Percentiles rank a stretch among this genome's conserved stretches.
Conservation (phyloP, 2,329 filamentous ascomycete genomes). For the Talaromyces sp. region DNA sequence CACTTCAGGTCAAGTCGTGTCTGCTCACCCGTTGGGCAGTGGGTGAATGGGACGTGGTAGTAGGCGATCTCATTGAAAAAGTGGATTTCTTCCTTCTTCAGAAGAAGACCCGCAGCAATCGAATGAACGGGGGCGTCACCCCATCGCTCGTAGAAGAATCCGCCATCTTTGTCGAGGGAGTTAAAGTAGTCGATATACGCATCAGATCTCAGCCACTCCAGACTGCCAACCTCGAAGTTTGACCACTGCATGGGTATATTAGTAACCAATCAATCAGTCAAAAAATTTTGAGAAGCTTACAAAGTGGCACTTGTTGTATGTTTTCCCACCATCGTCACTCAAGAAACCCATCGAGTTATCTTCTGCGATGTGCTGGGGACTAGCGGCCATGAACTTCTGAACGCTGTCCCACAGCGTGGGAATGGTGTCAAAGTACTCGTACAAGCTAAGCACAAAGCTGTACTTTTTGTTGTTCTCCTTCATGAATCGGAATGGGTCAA, state of each 20-base stretch:
- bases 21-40: conserved; percentile 90
- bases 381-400: conserved; percentile 86
- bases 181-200: conserved; percentile 89
- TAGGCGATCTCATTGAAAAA: conserved; percentile 99
- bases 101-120: conserved; percentile 81
- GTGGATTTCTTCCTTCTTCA: conserved; percentile 90
- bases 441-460: conserved; percentile 90
- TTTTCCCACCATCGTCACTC: conserved; percentile 83
- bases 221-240: conserved; percentile 94
- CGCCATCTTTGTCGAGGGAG: conserved; percentile 78
- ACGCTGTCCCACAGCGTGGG: conserved; percentile 91
- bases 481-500: conserved; percentile 97
- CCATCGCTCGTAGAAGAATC: conserved; percentile 99
- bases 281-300: conserved; percentile 47
- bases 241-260: conserved; percentile 64
- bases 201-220: conserved; percentile 87
- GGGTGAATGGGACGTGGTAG: conserved; percentile 95
- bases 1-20: conserved; percentile 78
- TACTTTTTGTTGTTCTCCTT: conserved; percentile 96
- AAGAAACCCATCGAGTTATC: conserved; percentile 87
- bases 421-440: conserved; percentile 95
- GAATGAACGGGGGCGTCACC: conserved; percentile 96
- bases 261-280: not conserved
- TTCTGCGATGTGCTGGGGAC: conserved; percentile 79
- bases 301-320: conserved; percentile 97